A percentile compares a stretch with the other conserved stretches of the same genome.
phyloP scores from a whole-genome alignment of 2,329 filamentous ascomycete species.

The Tolypocladium nubicola region DNA sequence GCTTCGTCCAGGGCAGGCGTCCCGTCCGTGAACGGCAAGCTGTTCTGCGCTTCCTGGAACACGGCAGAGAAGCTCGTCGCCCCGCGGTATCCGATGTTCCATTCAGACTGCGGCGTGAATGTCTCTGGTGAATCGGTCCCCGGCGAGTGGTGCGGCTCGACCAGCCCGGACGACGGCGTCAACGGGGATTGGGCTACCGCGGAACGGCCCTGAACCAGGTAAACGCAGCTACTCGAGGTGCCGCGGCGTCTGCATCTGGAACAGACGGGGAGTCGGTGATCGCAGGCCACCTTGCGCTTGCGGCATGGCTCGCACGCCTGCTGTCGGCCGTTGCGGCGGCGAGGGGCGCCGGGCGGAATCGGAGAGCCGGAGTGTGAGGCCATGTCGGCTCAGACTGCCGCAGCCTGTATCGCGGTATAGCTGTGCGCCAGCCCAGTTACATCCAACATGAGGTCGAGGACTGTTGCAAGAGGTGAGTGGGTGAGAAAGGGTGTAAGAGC shows the following conservation, averaged over 20 bases:
- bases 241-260: conserved; percentile 25
- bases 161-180: not conserved
- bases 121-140: not conserved
- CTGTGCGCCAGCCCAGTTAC: not conserved
- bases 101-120: not conserved
- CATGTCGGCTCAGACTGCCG: not conserved
- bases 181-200: not conserved
- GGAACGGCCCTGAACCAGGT: conserved; percentile 10
- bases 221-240: conserved; percentile 22
- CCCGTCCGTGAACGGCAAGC: not conserved
- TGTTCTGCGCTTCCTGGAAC: not conserved
- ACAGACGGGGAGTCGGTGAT: conserved; percentile 29
- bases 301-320: conserved; percentile 26
- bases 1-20: not conserved
- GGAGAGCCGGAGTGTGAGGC: not conserved
- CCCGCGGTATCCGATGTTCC: not conserved
- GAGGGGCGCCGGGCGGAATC: conserved; percentile 2
- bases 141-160: not conserved
- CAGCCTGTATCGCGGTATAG: no score
- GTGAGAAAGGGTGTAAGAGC: not conserved
- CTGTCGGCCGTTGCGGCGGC: conserved; percentile 16
- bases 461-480: not conserved
- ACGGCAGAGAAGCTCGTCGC: not conserved
- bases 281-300: conserved; percentile 31
- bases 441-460: not conserved